Evolutionary conservation across 331 rosid genomes (phyloP).

Genomic region (Rhamnella rubrinervis): DNA sequence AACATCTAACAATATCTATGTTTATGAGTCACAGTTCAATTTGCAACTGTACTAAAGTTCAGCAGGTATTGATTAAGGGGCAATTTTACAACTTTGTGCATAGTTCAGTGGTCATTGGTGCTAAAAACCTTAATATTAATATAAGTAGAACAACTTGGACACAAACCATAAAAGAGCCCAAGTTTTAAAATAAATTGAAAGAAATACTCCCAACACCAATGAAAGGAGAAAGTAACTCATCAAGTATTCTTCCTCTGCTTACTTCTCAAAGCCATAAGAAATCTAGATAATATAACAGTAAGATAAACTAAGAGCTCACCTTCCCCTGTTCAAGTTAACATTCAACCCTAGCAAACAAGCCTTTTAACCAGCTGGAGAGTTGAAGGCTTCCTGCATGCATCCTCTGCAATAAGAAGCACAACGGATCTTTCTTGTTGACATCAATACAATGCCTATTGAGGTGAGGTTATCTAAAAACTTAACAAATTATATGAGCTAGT

Average conservation of each 20-base stretch:
- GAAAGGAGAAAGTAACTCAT: neutral
- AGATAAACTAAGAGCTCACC: slow-evolving; percentile 40
- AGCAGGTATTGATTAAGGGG: too few relatives aligned
- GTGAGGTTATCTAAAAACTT: neutral
- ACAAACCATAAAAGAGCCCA: slow-evolving; percentile 3
- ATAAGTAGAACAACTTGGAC: too few relatives aligned
- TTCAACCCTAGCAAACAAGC: slow-evolving; percentile 87
- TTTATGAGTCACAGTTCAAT: too few relatives aligned
- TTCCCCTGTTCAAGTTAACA: slow-evolving; percentile 75
- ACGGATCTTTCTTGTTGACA: neutral
- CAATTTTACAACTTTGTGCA: too few relatives aligned
- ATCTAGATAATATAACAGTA: neutral
- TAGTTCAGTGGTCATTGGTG: too few relatives aligned
- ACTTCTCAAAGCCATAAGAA: slow-evolving; percentile 5
- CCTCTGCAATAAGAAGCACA: slow-evolving; percentile 45
- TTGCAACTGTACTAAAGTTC: too few relatives aligned
- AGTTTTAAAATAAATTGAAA: neutral
- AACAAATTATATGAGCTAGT: slow-evolving; percentile 2
- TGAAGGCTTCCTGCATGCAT: too few relatives aligned
- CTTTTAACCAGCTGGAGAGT: too few relatives aligned
- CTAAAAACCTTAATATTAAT: too few relatives aligned
- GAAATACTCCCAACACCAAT: neutral
- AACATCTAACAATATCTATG: too few relatives aligned
- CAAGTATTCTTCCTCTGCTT: neutral
- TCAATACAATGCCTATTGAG: too few relatives aligned